Evolutionary conservation across 768 basidiomycete genomes (phyloP), one percentile per base, ranked within the genome.

Genomic region (Hygrophorus russula): DNA sequence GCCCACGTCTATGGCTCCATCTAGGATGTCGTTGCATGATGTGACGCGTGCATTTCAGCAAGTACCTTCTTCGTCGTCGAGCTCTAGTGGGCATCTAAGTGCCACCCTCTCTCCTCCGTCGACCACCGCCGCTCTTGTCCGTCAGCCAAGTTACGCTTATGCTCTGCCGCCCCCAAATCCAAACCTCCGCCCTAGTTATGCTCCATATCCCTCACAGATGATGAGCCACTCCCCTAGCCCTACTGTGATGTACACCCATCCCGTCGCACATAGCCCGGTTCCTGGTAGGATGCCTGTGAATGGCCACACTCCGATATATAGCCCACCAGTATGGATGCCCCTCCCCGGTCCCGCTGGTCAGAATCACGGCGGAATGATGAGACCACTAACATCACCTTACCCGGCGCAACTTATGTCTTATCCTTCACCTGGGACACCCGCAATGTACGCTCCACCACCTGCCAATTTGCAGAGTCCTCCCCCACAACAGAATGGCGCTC

Each of bases 21-120:
- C 80, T 13, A 77, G 83, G 32, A 84, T 88, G 76, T 86, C 85
- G 2, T 61, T 82, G 31, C 78, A 81, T 45, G 88, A 91, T 44
- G 85, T 89, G 28, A 87, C 82, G 10, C 77, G 83, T 46, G 85
- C 87, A 15, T 91, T 91, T 64, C 88, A 91, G 55, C 81, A 81
- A 60, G 88, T 90, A 19, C 87, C 87, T 2, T 63, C 75, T 7
- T 69, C 83, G 2, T 70, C 75, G 12, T 59, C 72, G 11, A 71
- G 57, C 37, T 60, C 69, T 36, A 55, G 69, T 10, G 55, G 67
- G 30, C 71, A 68, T 48, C 69, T 76, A 48, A 20, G 18, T n/a
- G 61, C 71, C 27, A 62, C 75, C 2, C 61, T 75, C 41, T 74
- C 80, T 15, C 70, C 77, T 15, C 63, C 76, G 13, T 60, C 66